Percentiles rank a stretch among this genome's conserved stretches.
Conservation (phyloP, 1,284 basidiomycete genomes). For the Trichosporon coremiiforme region DNA sequence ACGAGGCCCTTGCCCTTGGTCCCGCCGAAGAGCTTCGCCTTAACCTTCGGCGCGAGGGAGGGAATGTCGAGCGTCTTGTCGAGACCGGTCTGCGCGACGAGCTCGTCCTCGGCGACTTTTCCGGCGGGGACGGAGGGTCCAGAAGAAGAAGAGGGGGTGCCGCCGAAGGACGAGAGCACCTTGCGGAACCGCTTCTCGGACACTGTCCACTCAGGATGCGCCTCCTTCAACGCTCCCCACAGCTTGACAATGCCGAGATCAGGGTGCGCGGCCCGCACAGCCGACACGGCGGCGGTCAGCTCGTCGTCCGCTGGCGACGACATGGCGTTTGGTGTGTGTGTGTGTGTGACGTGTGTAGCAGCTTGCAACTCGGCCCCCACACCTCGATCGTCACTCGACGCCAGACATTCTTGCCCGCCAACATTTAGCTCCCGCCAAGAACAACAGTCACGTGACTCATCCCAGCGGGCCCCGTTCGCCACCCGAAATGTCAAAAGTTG, state of each 20-base stretch:
- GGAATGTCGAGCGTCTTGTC: conserved; percentile 67
- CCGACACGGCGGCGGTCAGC: conserved; percentile 57
- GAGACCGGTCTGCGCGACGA: conserved; percentile 66
- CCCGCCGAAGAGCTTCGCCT: conserved; percentile 69
- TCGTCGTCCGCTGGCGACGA: conserved; percentile 56
- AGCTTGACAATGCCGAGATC: conserved; percentile 70
- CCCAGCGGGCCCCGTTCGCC: neutral
- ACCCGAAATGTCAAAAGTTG: conserved; percentile 18
- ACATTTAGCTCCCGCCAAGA: conserved; percentile 16
- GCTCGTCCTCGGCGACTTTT: conserved; percentile 37
- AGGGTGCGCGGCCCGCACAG: conserved; percentile 63
- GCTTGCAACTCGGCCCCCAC: too few species aligned
- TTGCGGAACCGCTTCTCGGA: conserved; percentile 78
- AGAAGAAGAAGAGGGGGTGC: conserved; percentile 12
- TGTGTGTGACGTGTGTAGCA: neutral
- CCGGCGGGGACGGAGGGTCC: conserved; percentile 36
- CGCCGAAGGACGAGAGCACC: conserved; percentile 53
- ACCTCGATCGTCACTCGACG: neutral
- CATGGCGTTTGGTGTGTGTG: neutral
- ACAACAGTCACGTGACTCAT: neutral
- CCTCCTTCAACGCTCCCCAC: conserved; percentile 64
- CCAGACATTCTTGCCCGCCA: too few species aligned
- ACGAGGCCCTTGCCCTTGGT: conserved; percentile 82
- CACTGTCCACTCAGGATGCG: conserved; percentile 69
- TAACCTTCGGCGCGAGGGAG: conserved; percentile 67